These are phyloP conservation scores for Paraurostyla sp. DNA, from an alignment of 73 alveolate genomes.

Conservation along the genomic window DNA sequence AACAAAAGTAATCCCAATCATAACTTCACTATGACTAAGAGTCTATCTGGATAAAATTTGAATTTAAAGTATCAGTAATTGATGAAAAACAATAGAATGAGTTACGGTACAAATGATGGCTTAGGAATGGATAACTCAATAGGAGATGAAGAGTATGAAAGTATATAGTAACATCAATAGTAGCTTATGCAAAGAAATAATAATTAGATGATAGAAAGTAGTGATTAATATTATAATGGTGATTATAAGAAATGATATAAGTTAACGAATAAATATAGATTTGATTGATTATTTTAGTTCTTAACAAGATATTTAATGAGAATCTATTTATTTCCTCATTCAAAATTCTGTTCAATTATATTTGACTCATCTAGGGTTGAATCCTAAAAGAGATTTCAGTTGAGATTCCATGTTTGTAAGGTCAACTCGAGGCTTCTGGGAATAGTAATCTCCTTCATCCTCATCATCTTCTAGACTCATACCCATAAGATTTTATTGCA, in stretches of 20 bases:
- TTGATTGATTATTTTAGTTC: too few relatives aligned
- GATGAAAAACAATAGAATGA: neutral
- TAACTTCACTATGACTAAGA: neutral
- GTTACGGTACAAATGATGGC: neutral
- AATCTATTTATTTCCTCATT: too few relatives aligned
- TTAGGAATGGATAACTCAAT: neutral
- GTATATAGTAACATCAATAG: too few relatives aligned
- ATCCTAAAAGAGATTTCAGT: slow-evolving; percentile 42
- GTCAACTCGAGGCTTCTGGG: neutral
- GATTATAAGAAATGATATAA: too few relatives aligned
- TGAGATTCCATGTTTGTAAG: slow-evolving; percentile 46
- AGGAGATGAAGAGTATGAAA: too few relatives aligned
- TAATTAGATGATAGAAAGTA: too few relatives aligned
- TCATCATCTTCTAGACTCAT: neutral
- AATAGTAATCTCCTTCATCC: neutral
- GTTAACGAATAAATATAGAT: too few relatives aligned
- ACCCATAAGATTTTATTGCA: neutral
- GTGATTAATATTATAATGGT: too few relatives aligned
- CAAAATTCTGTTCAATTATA: neutral
- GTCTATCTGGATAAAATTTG: slow-evolving; percentile 13
- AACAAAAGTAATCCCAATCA: neutral
- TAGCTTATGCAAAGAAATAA: too few relatives aligned
- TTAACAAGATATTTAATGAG: too few relatives aligned
- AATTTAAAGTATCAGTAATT: neutral
- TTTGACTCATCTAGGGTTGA: slow-evolving; percentile 35